phyloP scores from a whole-genome alignment of 257 asterid genomes.

The Leonotis leonurus region DNA sequence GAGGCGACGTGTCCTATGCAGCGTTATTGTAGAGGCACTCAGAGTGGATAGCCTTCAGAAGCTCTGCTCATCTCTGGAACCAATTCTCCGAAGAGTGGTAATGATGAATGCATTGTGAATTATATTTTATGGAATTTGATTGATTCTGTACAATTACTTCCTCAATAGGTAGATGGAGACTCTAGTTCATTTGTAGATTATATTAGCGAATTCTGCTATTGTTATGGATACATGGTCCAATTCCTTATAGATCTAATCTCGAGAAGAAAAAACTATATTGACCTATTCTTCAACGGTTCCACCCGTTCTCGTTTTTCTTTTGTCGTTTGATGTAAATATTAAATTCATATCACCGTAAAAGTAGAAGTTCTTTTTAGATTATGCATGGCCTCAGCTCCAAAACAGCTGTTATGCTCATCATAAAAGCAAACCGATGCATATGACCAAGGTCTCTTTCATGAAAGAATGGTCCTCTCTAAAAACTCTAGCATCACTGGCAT shows the following conservation, averaged over 20 bases:
- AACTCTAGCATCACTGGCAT: neutral
- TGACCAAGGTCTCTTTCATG: neutral
- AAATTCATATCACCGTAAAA: neutral
- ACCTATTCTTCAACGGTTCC: neutral
- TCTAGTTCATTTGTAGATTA: neutral
- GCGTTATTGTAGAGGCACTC: conserved; percentile 84
- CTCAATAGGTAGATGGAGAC: conserved; percentile 1
- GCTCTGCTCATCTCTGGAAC: conserved; percentile 85
- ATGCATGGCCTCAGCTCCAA: neutral
- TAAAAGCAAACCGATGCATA: neutral
- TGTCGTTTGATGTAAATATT: neutral
- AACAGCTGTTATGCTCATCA: neutral
- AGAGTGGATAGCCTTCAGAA: conserved; percentile 82
- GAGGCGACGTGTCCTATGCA: conserved; percentile 24
- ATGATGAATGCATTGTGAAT: conserved; percentile 14
- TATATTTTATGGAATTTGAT: neutral
- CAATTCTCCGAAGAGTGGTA: conserved; percentile 89
- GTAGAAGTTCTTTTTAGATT: neutral
- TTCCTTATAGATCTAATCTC: neutral
- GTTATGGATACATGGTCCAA: neutral
- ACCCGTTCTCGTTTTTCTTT: neutral
- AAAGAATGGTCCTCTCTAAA: neutral
- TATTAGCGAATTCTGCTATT: neutral
- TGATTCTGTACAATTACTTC: conserved; percentile 1
- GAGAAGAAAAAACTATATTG: neutral